Base-by-base conservation (phyloP, 169 alveolate species). In the Plasmodium ovale region DNA sequence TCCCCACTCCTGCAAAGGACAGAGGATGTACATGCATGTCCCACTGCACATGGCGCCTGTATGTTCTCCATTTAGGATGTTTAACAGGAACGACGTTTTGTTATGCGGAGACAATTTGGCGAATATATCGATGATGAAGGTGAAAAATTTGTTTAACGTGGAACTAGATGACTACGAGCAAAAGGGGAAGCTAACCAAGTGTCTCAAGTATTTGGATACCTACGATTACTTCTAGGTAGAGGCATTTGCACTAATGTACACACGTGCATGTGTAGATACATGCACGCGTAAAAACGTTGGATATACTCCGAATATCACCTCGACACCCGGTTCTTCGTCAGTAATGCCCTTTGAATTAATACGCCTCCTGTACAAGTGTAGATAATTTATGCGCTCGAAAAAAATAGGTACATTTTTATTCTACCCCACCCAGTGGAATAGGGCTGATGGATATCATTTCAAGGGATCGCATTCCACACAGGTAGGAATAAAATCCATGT, bases 31-130 rank as follows among this genome's bases (percentile, higher is more conserved):
- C 16, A 49, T 16, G 27, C 27, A 0, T 51, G 39, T 25, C 1
- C 54, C n/a, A n/a, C n/a, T n/a, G n/a, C n/a, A n/a, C n/a, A n/a
- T n/a, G n/a, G n/a, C n/a, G n/a, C n/a, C n/a, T 51, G 5, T 58
- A n/a, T 54, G 25, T 51, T 65, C 49, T 9, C 25, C 39, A 27
- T 44, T 19, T 49, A 79, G 89, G 31, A 79, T 79, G 89, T 79
- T 79, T 31, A 79, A 79, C 44, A 42, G 65, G 31, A 67, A 79
- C 31, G 89, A 79, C 25, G 65, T 79, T 1, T 65, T 79, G 23
- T 29, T 79, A 19, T 79, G 89, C 42, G 89, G 89, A 65, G 89
- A 79, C 42, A 79, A 65, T 51, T 70, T 65, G 35, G 79, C 84
- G 4, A 79, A 79, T 69, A 71, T 79, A 5, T 64, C 82, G n/a